Evolutionary conservation across 495 filamentous ascomycete genomes (phyloP), one percentile per base, ranked within the genome.

Genomic region (Tetracladium setigerum): DNA sequence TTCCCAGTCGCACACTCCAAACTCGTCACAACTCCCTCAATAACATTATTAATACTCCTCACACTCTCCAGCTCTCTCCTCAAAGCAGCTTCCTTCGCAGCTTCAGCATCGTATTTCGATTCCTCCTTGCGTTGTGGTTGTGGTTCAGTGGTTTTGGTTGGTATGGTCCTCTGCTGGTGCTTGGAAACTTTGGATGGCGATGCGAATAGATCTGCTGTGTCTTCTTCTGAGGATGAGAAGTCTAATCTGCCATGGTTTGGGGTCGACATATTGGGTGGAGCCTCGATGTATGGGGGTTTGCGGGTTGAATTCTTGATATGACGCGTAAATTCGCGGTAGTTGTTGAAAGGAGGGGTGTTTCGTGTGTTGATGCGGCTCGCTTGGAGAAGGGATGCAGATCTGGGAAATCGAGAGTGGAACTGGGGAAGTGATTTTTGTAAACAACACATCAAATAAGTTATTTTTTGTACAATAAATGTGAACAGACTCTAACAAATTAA

Each of bases 1-100:
- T 96, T 96, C 34, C 76, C 79, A 58, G 84, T 88, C 9, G 92
- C 88, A 49, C 79, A 77, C 54, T 87, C 82, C 6, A 97, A 70
- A 27, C 84, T 89, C 11, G 75, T 72, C n/a, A 95, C 67, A 4
- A 95, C 82, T 3, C 79, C 81, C 63, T 95, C 87, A 50, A 98
- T 86, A 10, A 89, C 80, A 42, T 83, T 71, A 57, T 96, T 97
- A 59, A 98, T 84, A 39, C 82, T 84, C 35, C 82, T 77, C 14
- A 98, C 82, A 36, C 78, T 80, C 24, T 85, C 79, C n/a, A 96
- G 68, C 62, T 98, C 92, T 31, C 74, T 78, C 4, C 73, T 79
- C 34, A 96, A 71, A 6, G 75, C 77, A 11, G 78, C 79, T 54
- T 95, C 85, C 15, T 84, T 83, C 16, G 76, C 73, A 49, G 87